phyloP scores from a whole-genome alignment of 2,329 filamentous ascomycete genomes.

The Ophiostoma triangulosporum region DNA sequence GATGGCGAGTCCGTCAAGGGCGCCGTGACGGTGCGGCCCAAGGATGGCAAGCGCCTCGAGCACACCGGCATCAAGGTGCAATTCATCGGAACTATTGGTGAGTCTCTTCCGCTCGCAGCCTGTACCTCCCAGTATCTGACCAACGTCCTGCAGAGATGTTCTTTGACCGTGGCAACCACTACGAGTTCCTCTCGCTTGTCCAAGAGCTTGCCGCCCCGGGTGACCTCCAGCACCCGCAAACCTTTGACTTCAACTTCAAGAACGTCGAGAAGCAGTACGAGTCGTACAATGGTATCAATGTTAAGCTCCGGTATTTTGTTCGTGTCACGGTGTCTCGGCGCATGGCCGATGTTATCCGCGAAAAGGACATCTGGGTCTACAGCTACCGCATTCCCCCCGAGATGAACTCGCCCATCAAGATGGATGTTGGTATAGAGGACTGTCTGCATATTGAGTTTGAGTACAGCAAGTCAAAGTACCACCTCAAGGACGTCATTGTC shows the following conservation, averaged over 20 bases:
- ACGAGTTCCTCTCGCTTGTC: constrained; percentile 94
- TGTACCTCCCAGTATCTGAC: background rate
- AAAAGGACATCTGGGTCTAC: constrained; percentile 99
- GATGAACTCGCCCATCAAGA: constrained; percentile 98
- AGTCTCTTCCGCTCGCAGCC: constrained; percentile 12
- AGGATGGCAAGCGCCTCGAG: constrained; percentile 94
- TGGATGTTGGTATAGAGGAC: constrained; percentile 99
- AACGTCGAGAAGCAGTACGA: constrained; percentile 99
- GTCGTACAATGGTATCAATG: constrained; percentile 99
- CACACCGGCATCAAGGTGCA: constrained; percentile 99
- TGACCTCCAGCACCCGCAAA: constrained; percentile 96
- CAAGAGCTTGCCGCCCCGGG: constrained; percentile 94
- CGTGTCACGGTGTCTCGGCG: constrained; percentile 90
- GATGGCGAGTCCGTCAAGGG: constrained; percentile 98
- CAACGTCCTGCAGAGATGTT: constrained; percentile 67
- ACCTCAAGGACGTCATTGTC: constrained; percentile 97
- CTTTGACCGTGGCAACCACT: constrained; percentile 97
- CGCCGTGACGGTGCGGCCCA: constrained; percentile 84
- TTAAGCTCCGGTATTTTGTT: constrained; percentile 96
- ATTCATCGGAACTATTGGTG: constrained; percentile 97
- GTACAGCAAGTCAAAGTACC: constrained; percentile 98
- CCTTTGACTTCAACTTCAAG: constrained; percentile 99
- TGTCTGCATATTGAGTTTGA: constrained; percentile 99
- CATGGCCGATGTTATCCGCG: constrained; percentile 95
- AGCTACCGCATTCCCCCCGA: constrained; percentile 95